Percentiles rank a stretch among this genome's conserved stretches.
Evolutionary conservation across 1,284 basidiomycete genomes (phyloP).

Genomic region (Trametes hirsuta): DNA sequence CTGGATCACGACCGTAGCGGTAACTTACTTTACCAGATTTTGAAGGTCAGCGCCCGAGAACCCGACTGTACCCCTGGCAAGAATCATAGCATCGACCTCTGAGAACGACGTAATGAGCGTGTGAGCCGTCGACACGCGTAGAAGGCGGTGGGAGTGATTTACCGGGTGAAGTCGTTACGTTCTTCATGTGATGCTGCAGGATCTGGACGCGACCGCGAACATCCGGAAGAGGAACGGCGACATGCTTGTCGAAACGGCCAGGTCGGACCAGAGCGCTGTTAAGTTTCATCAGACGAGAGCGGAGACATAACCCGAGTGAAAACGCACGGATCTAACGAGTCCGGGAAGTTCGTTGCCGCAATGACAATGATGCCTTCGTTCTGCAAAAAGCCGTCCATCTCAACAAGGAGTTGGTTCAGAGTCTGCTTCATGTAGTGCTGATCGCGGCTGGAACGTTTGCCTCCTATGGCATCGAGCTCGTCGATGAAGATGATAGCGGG

Average conservation of each 20-base stretch:
- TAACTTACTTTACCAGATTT: conserved; percentile 88
- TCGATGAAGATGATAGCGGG: conserved; percentile 97
- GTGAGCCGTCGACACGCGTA: conserved; percentile 11
- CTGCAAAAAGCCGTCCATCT: conserved; percentile 94
- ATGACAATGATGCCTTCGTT: conserved; percentile 92
- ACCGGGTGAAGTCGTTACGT: conserved; percentile 70
- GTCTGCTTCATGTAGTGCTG: conserved; percentile 92
- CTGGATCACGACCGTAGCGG: background rate
- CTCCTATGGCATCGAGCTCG: conserved; percentile 91
- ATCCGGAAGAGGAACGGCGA: conserved; percentile 89
- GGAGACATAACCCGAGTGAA: background rate
- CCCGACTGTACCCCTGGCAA: conserved; percentile 90
- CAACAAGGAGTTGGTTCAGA: conserved; percentile 91
- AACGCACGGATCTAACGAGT: conserved; percentile 83
- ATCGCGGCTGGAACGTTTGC: conserved; percentile 88
- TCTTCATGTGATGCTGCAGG: conserved; percentile 86
- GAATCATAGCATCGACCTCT: conserved; percentile 82
- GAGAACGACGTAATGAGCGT: conserved; percentile 16
- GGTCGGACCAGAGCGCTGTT: conserved; percentile 81
- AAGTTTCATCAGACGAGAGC: background rate
- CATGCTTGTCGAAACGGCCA: conserved; percentile 91
- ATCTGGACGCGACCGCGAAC: conserved; percentile 89
- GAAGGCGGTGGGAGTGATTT: conserved; percentile 23
- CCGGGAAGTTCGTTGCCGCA: conserved; percentile 94
- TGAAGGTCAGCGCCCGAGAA: conserved; percentile 93